A percentile compares a stretch with the other conserved stretches of the same genome.
Conservation (phyloP, 1,139 yeast species). For the Sugiyamaella sp. region DNA sequence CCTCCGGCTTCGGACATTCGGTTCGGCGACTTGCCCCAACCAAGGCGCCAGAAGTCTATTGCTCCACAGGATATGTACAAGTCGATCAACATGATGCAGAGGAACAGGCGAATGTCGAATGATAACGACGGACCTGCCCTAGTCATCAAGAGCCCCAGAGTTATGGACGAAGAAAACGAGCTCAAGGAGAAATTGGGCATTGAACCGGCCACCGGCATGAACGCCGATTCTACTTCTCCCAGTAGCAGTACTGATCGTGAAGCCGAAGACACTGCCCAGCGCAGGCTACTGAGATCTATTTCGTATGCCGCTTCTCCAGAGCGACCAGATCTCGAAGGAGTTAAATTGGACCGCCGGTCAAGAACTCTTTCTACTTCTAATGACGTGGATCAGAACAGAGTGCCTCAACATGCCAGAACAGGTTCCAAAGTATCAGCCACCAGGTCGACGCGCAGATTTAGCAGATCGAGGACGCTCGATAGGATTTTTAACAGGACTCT, state of each 20-base stretch:
- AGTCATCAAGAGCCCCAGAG: conserved; percentile 78
- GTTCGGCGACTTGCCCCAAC: conserved; percentile 49
- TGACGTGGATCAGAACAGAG: neutral
- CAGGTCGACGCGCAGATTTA: conserved; percentile 7
- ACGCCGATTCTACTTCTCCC: conserved; percentile 2
- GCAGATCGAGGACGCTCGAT: conserved; percentile 34
- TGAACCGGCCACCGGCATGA: neutral
- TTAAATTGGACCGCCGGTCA: conserved; percentile 6
- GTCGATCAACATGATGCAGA: conserved; percentile 78
- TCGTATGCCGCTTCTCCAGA: conserved; percentile 7
- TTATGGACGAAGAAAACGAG: conserved; percentile 51
- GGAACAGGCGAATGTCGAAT: conserved; percentile 44
- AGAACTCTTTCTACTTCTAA: conserved; percentile 9
- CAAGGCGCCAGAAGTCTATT: conserved; percentile 50
- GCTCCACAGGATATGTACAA: conserved; percentile 83
- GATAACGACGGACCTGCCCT: conserved; percentile 79
- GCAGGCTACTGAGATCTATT: conserved; percentile 1
- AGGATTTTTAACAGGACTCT: conserved; percentile 25
- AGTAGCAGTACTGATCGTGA: neutral
- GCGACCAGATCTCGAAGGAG: neutral
- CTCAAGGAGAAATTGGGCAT: conserved; percentile 22
- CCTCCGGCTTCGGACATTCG: conserved; percentile 28
- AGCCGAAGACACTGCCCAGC: neutral
- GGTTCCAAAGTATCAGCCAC: conserved; percentile 1
- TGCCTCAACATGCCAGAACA: neutral